phyloP scores from a whole-genome alignment of 2,329 filamentous ascomycete genomes.

The Claviceps paspali region DNA sequence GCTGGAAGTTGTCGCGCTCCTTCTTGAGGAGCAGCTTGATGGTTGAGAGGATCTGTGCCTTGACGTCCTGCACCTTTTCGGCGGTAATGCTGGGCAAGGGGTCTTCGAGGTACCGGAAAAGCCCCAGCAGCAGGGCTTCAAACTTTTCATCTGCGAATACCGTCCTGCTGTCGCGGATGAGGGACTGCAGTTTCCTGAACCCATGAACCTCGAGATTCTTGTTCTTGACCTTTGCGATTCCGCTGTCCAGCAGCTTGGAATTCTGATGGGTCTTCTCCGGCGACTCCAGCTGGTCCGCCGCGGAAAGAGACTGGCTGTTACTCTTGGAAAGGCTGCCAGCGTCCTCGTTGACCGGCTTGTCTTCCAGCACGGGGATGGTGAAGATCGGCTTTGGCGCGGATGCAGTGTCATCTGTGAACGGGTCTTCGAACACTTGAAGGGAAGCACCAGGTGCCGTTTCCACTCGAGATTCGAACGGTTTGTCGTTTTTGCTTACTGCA shows the following conservation, averaged over 20 bases:
- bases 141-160: slow-evolving; percentile 54
- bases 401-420: slow-evolving; percentile 33
- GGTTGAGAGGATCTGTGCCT: slow-evolving; percentile 58
- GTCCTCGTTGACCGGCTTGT: slow-evolving; percentile 45
- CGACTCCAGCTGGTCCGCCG: slow-evolving; percentile 12
- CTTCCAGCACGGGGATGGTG: slow-evolving; percentile 39
- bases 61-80: slow-evolving; percentile 56
- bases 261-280: slow-evolving; percentile 41
- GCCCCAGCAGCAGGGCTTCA: slow-evolving; percentile 47
- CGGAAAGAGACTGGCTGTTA: slow-evolving; percentile 9
- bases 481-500: slow-evolving; percentile 4
- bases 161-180: slow-evolving; percentile 51
- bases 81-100: slow-evolving; percentile 36
- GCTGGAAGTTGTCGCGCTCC: slow-evolving; percentile 48
- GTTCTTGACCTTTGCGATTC: slow-evolving; percentile 55
- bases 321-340: slow-evolving; percentile 17
- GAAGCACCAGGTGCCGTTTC: slow-evolving; percentile 21
- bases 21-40: slow-evolving; percentile 58
- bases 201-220: slow-evolving; percentile 66
- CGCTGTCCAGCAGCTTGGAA: slow-evolving; percentile 53
- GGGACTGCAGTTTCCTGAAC: slow-evolving; percentile 62
- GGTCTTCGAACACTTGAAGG: slow-evolving; percentile 48
- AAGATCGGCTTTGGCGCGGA: slow-evolving; percentile 28
- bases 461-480: slow-evolving; percentile 4
- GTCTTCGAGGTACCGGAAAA: slow-evolving; percentile 58